These are phyloP conservation scores for Pseudogymnoascus sp. DNA, from an alignment of 2,329 filamentous ascomycete species.

Conservation along the genomic window DNA sequence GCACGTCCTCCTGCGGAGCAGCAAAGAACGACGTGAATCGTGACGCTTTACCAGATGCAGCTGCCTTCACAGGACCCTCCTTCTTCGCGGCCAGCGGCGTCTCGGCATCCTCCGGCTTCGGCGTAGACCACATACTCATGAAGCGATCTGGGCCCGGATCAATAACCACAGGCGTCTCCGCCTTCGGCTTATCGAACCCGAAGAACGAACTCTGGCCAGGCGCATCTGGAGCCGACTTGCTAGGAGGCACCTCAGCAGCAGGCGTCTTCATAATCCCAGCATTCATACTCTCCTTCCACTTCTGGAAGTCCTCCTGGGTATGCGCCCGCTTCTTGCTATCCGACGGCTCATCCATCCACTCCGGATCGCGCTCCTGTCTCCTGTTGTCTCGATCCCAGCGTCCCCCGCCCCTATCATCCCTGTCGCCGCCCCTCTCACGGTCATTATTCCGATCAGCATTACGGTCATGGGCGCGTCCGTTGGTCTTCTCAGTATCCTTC, in stretches of 20 bases:
- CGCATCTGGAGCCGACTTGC: slow-evolving; percentile 26
- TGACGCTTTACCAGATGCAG: slow-evolving; percentile 59
- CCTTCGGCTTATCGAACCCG: slow-evolving; percentile 41
- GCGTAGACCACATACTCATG: slow-evolving; percentile 51
- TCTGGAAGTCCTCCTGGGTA: slow-evolving; percentile 86
- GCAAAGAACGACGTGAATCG: slow-evolving; percentile 79
- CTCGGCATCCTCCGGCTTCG: slow-evolving; percentile 32
- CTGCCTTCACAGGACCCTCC: slow-evolving; percentile 41
- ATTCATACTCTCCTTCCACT: slow-evolving; percentile 82
- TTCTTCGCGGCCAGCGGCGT: slow-evolving; percentile 32
- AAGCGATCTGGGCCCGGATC: slow-evolving; percentile 70
- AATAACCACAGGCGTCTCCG: slow-evolving; percentile 46
- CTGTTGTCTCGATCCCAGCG: slow-evolving; percentile 51
- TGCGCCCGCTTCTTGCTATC: slow-evolving; percentile 57
- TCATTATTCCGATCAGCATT: slow-evolving; percentile 6
- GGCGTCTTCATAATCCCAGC: slow-evolving; percentile 19
- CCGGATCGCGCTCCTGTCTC: slow-evolving; percentile 70
- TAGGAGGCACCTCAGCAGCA: slow-evolving; percentile 30
- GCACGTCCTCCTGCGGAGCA: slow-evolving; percentile 44
- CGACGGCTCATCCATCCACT: slow-evolving; percentile 75
- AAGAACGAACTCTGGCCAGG: slow-evolving; percentile 33
- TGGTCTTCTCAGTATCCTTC: slow-evolving; percentile 31
- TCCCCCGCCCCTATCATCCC: slow-evolving; percentile 12
- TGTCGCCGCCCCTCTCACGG: slow-evolving; percentile 18
- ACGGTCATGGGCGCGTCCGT: slow-evolving; percentile 12